phyloP scores from a whole-genome alignment of 768 basidiomycete species.

The Hericium erinaceus region DNA sequence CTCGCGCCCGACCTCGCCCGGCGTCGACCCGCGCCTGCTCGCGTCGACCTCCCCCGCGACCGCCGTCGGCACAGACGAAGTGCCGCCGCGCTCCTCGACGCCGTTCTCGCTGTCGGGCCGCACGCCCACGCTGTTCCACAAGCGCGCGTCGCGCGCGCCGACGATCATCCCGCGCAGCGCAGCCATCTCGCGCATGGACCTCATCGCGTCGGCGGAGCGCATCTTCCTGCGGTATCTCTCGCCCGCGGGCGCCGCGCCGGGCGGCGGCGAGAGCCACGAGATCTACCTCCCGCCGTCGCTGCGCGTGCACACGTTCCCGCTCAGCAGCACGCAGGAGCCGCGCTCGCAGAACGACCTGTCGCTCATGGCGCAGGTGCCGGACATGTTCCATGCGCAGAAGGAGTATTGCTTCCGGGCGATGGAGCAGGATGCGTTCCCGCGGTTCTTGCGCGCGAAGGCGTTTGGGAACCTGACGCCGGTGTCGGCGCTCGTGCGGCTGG shows the following conservation, averaged over 20 bases:
- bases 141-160: constrained; percentile 80
- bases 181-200: constrained; percentile 83
- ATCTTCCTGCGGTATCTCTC: constrained; percentile 94
- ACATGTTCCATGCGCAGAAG: constrained; percentile 96
- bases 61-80: constrained; percentile 32
- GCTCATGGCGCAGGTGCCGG: constrained; percentile 84
- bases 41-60: constrained; percentile 40
- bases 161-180: constrained; percentile 89
- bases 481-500: constrained; percentile 77
- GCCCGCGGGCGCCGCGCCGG: constrained; percentile 63
- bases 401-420: constrained; percentile 95
- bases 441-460: constrained; percentile 94
- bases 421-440: constrained; percentile 90
- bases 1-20: constrained; percentile 33
- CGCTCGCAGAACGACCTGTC: constrained; percentile 43
- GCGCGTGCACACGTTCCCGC: constrained; percentile 85
- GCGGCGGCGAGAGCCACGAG: constrained; percentile 87
- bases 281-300: constrained; percentile 93
- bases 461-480: constrained; percentile 95
- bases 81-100: constrained; percentile 56
- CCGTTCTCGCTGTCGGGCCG: constrained; percentile 71
- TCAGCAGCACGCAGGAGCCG: constrained; percentile 36
- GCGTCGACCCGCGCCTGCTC: constrained; percentile 28
- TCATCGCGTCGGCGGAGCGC: constrained; percentile 90
- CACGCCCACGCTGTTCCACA: constrained; percentile 68